These are phyloP conservation scores for Suillus hirtellus DNA, from an alignment of 768 basidiomycete species.

Conservation along the genomic window DNA sequence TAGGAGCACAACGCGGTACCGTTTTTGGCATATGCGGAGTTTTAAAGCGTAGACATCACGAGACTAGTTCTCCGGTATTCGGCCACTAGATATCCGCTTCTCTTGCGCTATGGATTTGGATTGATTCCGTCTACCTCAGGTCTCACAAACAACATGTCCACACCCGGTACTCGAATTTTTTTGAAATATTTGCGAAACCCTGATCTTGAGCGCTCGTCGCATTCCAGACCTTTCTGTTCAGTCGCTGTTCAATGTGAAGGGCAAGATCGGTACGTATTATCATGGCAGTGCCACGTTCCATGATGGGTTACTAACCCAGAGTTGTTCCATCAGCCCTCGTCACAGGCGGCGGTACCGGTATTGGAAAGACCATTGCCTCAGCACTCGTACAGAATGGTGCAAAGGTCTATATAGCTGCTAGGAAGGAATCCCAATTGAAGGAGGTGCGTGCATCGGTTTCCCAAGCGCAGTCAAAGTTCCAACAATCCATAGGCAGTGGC, in stretches of 20 bases:
- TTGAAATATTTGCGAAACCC: not conserved
- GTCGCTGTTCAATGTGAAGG: constrained; percentile 64
- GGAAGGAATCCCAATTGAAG: constrained; percentile 78
- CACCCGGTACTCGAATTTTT: not conserved
- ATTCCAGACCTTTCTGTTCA: constrained; percentile 49
- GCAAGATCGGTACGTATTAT: constrained; percentile 58
- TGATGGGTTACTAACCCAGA: constrained; percentile 5
- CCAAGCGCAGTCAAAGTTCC: not conserved
- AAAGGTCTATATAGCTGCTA: constrained; percentile 86
- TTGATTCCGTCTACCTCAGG: not conserved
- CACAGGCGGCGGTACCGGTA: constrained; percentile 82
- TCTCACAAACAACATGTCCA: not conserved
- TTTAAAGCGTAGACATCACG: not conserved
- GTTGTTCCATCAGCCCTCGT: constrained; percentile 57
- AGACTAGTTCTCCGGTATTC: not conserved
- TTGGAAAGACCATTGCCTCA: constrained; percentile 83
- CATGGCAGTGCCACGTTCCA: not conserved
- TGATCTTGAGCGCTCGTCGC: not conserved
- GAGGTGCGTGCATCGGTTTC: constrained; percentile 45
- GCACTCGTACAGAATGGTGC: constrained; percentile 85
- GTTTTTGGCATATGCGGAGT: not conserved
- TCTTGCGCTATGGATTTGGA: no score
- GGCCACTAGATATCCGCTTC: not conserved
- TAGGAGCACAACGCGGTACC: no score
- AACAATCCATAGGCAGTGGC: constrained; percentile 42